phyloP scores from a whole-genome alignment of 768 basidiomycete species.

The Tremella fuciformis region DNA sequence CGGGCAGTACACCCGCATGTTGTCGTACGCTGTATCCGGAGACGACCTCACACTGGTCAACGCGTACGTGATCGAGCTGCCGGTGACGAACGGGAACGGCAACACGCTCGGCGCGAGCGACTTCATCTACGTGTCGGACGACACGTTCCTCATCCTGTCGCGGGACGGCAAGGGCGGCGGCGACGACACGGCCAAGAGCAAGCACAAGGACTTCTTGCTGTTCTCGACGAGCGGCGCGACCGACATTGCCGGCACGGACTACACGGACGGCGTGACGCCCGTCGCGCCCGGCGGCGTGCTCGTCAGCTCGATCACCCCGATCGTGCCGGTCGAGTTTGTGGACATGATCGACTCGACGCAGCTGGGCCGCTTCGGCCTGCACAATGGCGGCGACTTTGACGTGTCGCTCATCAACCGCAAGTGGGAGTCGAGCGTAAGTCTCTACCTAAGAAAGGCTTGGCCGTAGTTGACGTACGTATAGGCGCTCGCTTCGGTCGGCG shows the following conservation, averaged over 20 bases:
- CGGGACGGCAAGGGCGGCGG: slow-evolving; percentile 61
- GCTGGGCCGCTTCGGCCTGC: slow-evolving; percentile 63
- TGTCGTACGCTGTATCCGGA: slow-evolving; percentile 59
- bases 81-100: slow-evolving; percentile 55
- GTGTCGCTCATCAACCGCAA: slow-evolving; percentile 62
- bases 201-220: slow-evolving; percentile 61
- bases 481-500: slow-evolving; percentile 59
- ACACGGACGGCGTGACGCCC: slow-evolving; percentile 59
- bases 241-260: slow-evolving; percentile 61
- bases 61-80: slow-evolving; percentile 34
- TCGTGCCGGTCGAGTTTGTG: slow-evolving; percentile 61
- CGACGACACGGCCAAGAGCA: slow-evolving; percentile 58
- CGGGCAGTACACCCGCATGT: slow-evolving; percentile 59
- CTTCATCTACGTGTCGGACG: slow-evolving; percentile 59
- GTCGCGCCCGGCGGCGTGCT: slow-evolving; percentile 59
- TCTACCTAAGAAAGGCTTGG: background rate
- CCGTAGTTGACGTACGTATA: background rate
- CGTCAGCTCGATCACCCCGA: slow-evolving; percentile 57
- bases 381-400: slow-evolving; percentile 53
- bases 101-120: slow-evolving; percentile 61
- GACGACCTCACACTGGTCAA: slow-evolving; percentile 45
- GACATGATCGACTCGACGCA: slow-evolving; percentile 59
- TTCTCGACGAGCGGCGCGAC: slow-evolving; percentile 62
- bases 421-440: slow-evolving; percentile 62
- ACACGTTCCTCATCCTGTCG: slow-evolving; percentile 62